phyloP scores from a whole-genome alignment of 2,329 filamentous ascomycete genomes.

The Fusarium lateritium region DNA sequence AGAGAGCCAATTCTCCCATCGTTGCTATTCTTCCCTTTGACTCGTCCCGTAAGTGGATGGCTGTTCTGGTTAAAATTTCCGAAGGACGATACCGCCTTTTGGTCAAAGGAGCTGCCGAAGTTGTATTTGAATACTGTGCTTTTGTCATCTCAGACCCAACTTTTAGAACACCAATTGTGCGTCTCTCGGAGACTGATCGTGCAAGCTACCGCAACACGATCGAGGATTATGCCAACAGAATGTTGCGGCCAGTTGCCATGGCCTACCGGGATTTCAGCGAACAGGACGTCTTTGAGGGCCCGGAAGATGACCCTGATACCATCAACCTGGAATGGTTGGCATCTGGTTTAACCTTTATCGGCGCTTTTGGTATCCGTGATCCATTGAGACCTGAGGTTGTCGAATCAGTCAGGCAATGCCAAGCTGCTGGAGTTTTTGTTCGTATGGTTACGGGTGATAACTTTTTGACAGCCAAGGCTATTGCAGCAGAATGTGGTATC shows the following conservation, averaged over 20 bases:
- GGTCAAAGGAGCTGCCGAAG: slow-evolving; percentile 72
- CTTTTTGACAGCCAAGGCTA: slow-evolving; percentile 73
- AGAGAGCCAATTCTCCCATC: slow-evolving; percentile 62
- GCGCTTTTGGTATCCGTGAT: slow-evolving; percentile 77
- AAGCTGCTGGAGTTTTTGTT: slow-evolving; percentile 73
- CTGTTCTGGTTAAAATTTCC: slow-evolving; percentile 64
- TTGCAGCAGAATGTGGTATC: slow-evolving; percentile 75
- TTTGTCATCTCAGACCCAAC: slow-evolving; percentile 62
- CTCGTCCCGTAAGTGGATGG: slow-evolving; percentile 70
- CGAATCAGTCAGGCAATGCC: slow-evolving; percentile 72
- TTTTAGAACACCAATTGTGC: slow-evolving; percentile 47
- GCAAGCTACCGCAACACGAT: slow-evolving; percentile 54
- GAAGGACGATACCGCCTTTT: slow-evolving; percentile 65
- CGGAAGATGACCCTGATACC: slow-evolving; percentile 53
- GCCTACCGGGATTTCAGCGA: slow-evolving; percentile 80
- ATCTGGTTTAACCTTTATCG: slow-evolving; percentile 79
- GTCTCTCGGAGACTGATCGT: slow-evolving; percentile 53
- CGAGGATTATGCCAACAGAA: slow-evolving; percentile 73
- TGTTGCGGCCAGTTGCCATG: slow-evolving; percentile 82
- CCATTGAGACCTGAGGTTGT: slow-evolving; percentile 72
- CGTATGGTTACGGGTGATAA: slow-evolving; percentile 70
- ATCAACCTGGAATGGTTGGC: slow-evolving; percentile 57
- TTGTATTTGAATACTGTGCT: slow-evolving; percentile 64
- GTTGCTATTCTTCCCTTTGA: slow-evolving; percentile 68
- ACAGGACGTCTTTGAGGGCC: slow-evolving; percentile 74